Percentiles rank a stretch among this genome's conserved stretches.
Evolutionary conservation across 371 early-diverging fungal species (phyloP).

Genomic region (Mortierella sp.): DNA sequence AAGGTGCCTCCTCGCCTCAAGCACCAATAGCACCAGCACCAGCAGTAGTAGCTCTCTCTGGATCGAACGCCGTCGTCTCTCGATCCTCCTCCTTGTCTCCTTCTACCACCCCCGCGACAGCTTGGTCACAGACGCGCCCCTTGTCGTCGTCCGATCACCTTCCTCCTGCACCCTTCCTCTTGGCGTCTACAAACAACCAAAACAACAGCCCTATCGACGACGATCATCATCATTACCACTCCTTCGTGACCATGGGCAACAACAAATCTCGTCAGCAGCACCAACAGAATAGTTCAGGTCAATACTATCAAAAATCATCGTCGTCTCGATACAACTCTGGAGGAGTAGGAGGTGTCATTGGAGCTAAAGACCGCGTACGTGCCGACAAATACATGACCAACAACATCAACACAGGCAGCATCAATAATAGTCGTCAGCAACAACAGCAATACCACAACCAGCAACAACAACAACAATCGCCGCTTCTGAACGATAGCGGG

Average conservation of each 20-base stretch:
- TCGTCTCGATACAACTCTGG: background rate
- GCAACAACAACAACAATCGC: slow-evolving; percentile 15
- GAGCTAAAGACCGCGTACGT: background rate
- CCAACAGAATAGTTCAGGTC: background rate
- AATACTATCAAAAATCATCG: background rate
- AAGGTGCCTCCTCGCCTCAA: background rate
- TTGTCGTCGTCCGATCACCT: background rate
- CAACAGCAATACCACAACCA: slow-evolving; percentile 12
- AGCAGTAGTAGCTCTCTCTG: background rate
- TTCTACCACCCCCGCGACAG: background rate
- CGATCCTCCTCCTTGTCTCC: slow-evolving; percentile 5
- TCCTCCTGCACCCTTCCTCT: background rate
- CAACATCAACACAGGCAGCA: slow-evolving; percentile 12
- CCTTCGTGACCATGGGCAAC: slow-evolving; percentile 30
- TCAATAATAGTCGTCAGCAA: background rate
- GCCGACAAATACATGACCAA: slow-evolving; percentile 10
- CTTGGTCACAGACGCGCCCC: background rate
- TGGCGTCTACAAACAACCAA: background rate
- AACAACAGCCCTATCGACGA: background rate
- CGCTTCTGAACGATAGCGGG: slow-evolving; percentile 42
- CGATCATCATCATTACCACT: background rate
- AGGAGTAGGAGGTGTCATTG: background rate
- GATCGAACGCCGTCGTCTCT: slow-evolving; percentile 10
- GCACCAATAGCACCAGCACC: background rate
- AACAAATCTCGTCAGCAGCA: slow-evolving; percentile 8